Conservation (phyloP, 2,329 filamentous ascomycete genomes). For the Thelonectria blattea region DNA sequence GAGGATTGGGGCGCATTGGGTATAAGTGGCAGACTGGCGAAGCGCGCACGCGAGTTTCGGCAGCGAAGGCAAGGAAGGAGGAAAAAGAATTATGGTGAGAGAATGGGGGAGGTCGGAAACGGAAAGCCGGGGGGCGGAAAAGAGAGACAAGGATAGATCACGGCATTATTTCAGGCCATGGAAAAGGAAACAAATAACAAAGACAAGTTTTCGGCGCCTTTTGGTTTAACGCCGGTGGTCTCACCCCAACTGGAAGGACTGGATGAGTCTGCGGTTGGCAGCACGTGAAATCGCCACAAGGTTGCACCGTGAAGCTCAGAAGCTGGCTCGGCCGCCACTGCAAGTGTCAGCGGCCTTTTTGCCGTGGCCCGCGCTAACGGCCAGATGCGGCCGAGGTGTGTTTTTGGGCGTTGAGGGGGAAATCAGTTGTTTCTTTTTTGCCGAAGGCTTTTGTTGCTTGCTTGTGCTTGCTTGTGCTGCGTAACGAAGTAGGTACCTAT, state of each 20-base stretch:
- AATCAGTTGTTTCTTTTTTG: neutral
- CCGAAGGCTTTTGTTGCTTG: no score
- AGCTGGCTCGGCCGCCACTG: neutral
- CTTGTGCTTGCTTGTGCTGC: no score
- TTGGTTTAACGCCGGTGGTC: conserved; percentile 34
- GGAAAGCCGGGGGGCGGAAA: conserved; percentile 14
- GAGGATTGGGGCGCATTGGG: conserved; percentile 36
- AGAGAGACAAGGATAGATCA: conserved; percentile 29
- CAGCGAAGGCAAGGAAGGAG: conserved; percentile 19
- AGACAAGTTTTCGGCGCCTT: conserved; percentile 32
- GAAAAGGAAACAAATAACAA: conserved; percentile 24
- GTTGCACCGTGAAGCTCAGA: conserved; percentile 25
- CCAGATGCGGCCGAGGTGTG: conserved; percentile 25
- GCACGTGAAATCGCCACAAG: conserved; percentile 42
- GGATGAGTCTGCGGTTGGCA: conserved; percentile 31
- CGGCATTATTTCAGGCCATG: conserved; percentile 29
- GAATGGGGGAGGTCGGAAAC: neutral
- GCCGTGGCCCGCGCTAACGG: conserved; percentile 24
- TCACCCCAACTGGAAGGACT: conserved; percentile 21
- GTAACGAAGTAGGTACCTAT: no score
- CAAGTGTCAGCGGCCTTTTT: neutral
- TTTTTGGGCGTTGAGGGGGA: conserved; percentile 8
- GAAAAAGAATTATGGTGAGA: conserved; percentile 12
- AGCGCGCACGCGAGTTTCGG: conserved; percentile 10
- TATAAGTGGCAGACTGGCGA: conserved; percentile 31